These are phyloP conservation scores for Penicillium sp. DNA, from an alignment of 2,329 filamentous ascomycete species.

Conservation along the genomic window DNA sequence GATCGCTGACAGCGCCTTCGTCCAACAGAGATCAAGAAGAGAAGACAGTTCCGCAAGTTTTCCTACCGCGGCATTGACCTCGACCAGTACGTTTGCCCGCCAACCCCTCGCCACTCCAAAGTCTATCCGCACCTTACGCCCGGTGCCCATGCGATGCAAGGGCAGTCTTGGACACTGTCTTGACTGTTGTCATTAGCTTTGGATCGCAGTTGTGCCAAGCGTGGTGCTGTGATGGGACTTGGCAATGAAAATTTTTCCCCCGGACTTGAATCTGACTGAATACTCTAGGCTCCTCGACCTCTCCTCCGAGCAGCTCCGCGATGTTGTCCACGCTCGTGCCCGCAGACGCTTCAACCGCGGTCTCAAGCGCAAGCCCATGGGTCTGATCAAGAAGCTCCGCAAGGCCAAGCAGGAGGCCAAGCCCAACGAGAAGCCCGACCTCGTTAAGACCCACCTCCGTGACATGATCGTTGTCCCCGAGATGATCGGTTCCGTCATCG, in stretches of 20 bases:
- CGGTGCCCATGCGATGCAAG: conserved; percentile 7
- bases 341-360: conserved; percentile 99
- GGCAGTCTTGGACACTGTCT: neutral
- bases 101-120: conserved; percentile 6
- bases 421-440: conserved; percentile 99
- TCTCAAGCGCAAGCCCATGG: conserved; percentile 99
- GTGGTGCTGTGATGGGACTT: neutral
- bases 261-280: conserved; percentile 29
- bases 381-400: conserved; percentile 99
- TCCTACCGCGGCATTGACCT: conserved; percentile 99
- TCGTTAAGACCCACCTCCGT: conserved; percentile 98
- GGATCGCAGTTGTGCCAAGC: conserved; percentile 5
- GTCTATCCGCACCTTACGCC: conserved; percentile 10
- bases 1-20: conserved; percentile 31
- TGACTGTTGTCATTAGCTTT: neutral
- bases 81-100: conserved; percentile 73
- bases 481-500: conserved; percentile 98
- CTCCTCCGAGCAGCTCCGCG: conserved; percentile 94
- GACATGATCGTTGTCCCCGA: conserved; percentile 99
- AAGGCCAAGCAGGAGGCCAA: conserved; percentile 98
- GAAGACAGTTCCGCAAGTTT: conserved; percentile 99
- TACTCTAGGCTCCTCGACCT: conserved; percentile 87
- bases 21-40: conserved; percentile 89
- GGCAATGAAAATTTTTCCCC: conserved; percentile 8
- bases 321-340: conserved; percentile 98